These are phyloP conservation scores for Dioszegia hungarica DNA, from an alignment of 768 basidiomycete species.

Conservation along the genomic window DNA sequence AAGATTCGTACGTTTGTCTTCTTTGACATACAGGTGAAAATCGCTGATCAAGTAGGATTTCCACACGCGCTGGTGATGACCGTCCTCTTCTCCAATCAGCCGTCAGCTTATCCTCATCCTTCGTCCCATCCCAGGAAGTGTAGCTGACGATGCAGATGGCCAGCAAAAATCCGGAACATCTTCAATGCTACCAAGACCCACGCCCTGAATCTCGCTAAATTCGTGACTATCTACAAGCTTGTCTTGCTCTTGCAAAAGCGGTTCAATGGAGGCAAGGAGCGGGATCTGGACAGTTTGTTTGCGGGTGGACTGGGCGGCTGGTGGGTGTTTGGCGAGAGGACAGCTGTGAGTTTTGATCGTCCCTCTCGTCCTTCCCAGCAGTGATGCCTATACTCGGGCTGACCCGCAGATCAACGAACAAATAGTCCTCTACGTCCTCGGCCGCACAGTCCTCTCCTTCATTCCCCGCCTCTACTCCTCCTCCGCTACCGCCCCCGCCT, in stretches of 20 bases:
- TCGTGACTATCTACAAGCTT: slow-evolving; percentile 88
- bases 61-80: slow-evolving; percentile 98
- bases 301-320: slow-evolving; percentile 92
- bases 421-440: slow-evolving; percentile 95
- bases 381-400: neutral
- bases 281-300: slow-evolving; percentile 77
- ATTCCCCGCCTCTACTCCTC: slow-evolving; percentile 62
- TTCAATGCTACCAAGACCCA: slow-evolving; percentile 83
- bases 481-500: slow-evolving; percentile 52
- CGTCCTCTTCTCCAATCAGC: slow-evolving; percentile 82
- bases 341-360: slow-evolving; percentile 48
- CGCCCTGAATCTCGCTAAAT: slow-evolving; percentile 85
- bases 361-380: neutral
- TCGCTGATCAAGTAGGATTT: slow-evolving; percentile 64
- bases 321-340: slow-evolving; percentile 49
- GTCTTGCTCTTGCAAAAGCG: slow-evolving; percentile 76
- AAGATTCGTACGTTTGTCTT: slow-evolving; percentile 38
- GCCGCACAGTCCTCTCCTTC: slow-evolving; percentile 84
- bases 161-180: slow-evolving; percentile 54
- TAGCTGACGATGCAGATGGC: slow-evolving; percentile 17
- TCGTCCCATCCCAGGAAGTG: too few species aligned
- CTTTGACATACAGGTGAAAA: neutral
- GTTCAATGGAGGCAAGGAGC: slow-evolving; percentile 69
- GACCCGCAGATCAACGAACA: slow-evolving; percentile 48
- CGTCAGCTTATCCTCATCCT: slow-evolving; percentile 58